Percentiles rank a stretch among this genome's conserved stretches.
Evolutionary conservation across 768 basidiomycete species (phyloP).

Genomic region (Lactarius hengduanensis): DNA sequence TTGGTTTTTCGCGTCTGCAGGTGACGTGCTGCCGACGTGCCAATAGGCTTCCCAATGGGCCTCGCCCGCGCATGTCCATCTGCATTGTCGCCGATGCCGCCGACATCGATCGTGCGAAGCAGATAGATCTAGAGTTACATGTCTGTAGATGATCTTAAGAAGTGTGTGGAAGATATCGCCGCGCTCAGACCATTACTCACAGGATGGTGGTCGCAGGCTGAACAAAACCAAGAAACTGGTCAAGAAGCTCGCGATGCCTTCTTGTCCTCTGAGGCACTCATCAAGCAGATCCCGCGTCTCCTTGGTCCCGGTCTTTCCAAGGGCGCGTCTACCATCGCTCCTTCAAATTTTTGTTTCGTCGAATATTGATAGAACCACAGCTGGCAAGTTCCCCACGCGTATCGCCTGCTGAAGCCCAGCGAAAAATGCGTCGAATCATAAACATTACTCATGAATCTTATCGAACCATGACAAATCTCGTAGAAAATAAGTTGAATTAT

Average conservation of each 20-base stretch:
- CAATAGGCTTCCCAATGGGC: slow-evolving; percentile 87
- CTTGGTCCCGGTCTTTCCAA: slow-evolving; percentile 99
- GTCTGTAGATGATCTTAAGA: slow-evolving; percentile 99
- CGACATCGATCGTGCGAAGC: slow-evolving; percentile 98
- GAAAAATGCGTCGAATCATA: too few relatives aligned
- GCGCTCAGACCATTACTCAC: not conserved
- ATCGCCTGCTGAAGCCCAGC: slow-evolving; percentile 56
- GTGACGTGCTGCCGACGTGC: not conserved
- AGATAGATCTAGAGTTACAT: slow-evolving; percentile 98
- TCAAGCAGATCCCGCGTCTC: slow-evolving; percentile 99
- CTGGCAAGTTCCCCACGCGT: slow-evolving; percentile 99
- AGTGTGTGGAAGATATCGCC: slow-evolving; percentile 49
- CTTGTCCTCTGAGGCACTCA: slow-evolving; percentile 93
- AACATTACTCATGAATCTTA: too few relatives aligned
- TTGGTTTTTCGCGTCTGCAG: slow-evolving; percentile 38
- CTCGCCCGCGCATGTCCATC: slow-evolving; percentile 98
- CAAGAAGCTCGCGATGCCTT: slow-evolving; percentile 99
- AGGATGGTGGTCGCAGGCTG: slow-evolving; percentile 49
- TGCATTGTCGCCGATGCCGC: slow-evolving; percentile 99
- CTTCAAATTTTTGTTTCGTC: not conserved
- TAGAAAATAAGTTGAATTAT: too few relatives aligned
- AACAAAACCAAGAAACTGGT: slow-evolving; percentile 99
- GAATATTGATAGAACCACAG: slow-evolving; percentile 39
- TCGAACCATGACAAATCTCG: too few relatives aligned
- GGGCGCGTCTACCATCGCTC: slow-evolving; percentile 48